A percentile compares a stretch with the other conserved stretches of the same genome.
Conservation (phyloP, 805 yeast species). For the Jamesozyma lodderae region DNA sequence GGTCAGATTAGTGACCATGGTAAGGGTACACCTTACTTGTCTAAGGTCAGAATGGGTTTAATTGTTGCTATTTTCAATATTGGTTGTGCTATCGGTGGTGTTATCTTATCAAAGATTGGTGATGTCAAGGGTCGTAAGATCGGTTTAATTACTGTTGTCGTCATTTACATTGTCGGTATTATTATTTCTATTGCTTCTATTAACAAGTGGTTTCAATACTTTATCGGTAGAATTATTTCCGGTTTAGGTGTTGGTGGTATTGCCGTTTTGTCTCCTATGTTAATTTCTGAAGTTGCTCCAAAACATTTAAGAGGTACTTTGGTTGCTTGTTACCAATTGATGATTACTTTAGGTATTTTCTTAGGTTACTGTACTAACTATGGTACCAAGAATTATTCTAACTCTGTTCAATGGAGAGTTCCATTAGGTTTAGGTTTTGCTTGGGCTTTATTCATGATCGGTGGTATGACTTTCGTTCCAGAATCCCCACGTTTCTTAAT, state of each 20-base stretch:
- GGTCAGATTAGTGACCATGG: constrained; percentile 38
- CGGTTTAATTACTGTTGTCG: constrained; percentile 53
- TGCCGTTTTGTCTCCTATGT: constrained; percentile 66
- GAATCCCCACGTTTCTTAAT: constrained; percentile 65
- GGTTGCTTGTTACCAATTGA: constrained; percentile 61
- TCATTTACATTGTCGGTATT: constrained; percentile 57
- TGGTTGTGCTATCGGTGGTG: constrained; percentile 43
- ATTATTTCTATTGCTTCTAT: constrained; percentile 53
- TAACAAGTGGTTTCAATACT: constrained; percentile 54
- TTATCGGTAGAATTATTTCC: constrained; percentile 54
- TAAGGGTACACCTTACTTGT: constrained; percentile 38
- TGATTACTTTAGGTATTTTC: constrained; percentile 64
- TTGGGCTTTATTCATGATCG: constrained; percentile 35
- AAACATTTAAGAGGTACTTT: constrained; percentile 43
- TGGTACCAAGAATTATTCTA: constrained; percentile 50
- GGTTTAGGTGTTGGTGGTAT: constrained; percentile 70
- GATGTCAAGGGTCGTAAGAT: constrained; percentile 49
- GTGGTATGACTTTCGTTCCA: constrained; percentile 45
- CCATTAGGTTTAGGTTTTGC: constrained; percentile 51
- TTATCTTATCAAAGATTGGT: constrained; percentile 3
- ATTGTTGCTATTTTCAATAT: constrained; percentile 50
- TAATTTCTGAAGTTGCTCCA: constrained; percentile 63
- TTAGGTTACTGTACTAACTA: constrained; percentile 56
- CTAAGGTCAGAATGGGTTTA: constrained; percentile 47
- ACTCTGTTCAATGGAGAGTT: constrained; percentile 71